phyloP scores from a whole-genome alignment of 108 stramenopile species.

The Nitzschia palea region DNA sequence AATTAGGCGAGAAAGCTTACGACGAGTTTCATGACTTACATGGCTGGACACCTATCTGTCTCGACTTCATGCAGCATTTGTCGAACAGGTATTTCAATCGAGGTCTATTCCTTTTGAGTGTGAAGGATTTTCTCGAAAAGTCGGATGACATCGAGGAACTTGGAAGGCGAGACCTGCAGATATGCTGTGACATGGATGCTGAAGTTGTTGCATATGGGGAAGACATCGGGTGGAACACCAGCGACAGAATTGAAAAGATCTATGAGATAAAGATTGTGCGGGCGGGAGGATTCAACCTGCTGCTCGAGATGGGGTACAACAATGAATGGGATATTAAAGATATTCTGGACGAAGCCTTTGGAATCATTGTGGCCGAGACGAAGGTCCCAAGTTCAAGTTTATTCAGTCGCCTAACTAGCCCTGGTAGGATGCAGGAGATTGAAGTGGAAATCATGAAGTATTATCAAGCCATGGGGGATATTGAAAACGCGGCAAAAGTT shows the following conservation, averaged over 20 bases:
- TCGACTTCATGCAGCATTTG: conserved; percentile 48
- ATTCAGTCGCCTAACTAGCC: conserved; percentile 11
- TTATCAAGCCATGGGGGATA: conserved; percentile 6
- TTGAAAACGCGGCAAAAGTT: conserved; percentile 27
- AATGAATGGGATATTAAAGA: conserved; percentile 29
- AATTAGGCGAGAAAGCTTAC: conserved; percentile 50
- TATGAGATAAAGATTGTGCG: conserved; percentile 31
- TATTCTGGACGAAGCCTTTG: conserved; percentile 16
- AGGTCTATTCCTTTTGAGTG: conserved; percentile 38
- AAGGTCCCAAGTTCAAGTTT: conserved; percentile 12
- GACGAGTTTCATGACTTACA: conserved; percentile 43
- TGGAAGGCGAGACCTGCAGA: conserved; percentile 36
- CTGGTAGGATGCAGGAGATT: conserved; percentile 37
- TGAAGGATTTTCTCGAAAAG: conserved; percentile 33
- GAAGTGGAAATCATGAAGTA: conserved; percentile 37
- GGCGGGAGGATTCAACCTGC: conserved; percentile 19
- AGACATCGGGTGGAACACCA: conserved; percentile 30
- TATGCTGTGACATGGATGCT: conserved; percentile 37
- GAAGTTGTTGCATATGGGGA: conserved; percentile 41
- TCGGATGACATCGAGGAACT: conserved; percentile 27
- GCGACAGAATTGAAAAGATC: conserved; percentile 7
- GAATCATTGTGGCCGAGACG: conserved; percentile 10
- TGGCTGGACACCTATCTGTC: conserved; percentile 51
- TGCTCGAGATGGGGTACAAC: conserved; percentile 28
- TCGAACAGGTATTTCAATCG: conserved; percentile 52